Conservation (phyloP, 495 filamentous ascomycete species). For the Aspergillus campestris region DNA sequence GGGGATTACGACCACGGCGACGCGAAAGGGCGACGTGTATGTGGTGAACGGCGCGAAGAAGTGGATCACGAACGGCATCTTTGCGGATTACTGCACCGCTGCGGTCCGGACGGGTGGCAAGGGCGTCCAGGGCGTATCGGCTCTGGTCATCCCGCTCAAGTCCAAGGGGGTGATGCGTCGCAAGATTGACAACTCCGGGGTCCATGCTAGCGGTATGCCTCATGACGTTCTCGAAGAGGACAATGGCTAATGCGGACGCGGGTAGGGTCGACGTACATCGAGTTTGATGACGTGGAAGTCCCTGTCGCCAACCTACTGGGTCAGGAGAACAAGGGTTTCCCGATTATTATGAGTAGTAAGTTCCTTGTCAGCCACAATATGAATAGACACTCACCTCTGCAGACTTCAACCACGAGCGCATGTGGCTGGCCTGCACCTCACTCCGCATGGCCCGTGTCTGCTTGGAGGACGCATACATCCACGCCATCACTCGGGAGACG, state of each 20-base stretch:
- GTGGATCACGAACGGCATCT: constrained; percentile 44
- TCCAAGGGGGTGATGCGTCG: constrained; percentile 42
- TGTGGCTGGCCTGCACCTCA: constrained; percentile 24
- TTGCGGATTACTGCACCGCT: constrained; percentile 38
- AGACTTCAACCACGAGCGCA: constrained; percentile 37
- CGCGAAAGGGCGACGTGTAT: constrained; percentile 31
- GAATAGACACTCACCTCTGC: not conserved
- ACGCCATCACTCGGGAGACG: constrained; percentile 32
- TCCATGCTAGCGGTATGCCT: constrained; percentile 20
- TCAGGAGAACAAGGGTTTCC: constrained; percentile 32
- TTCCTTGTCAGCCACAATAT: not conserved
- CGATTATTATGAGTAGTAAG: constrained; percentile 33
- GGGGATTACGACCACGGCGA: constrained; percentile 38
- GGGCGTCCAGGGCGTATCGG: constrained; percentile 31
- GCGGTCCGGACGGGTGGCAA: constrained; percentile 41
- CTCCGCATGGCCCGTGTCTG: constrained; percentile 31
- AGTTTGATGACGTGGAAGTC: constrained; percentile 30
- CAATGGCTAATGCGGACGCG: constrained; percentile 1
- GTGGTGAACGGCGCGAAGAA: constrained; percentile 45
- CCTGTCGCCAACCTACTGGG: constrained; percentile 25
- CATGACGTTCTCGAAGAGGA: constrained; percentile 18
- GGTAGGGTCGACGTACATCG: constrained; percentile 28
- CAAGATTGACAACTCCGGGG: constrained; percentile 67
- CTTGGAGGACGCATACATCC: constrained; percentile 27
- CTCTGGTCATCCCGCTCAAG: constrained; percentile 38